Conservation (phyloP, 345 rosid species). For the Lagerstroemia speciosa region DNA sequence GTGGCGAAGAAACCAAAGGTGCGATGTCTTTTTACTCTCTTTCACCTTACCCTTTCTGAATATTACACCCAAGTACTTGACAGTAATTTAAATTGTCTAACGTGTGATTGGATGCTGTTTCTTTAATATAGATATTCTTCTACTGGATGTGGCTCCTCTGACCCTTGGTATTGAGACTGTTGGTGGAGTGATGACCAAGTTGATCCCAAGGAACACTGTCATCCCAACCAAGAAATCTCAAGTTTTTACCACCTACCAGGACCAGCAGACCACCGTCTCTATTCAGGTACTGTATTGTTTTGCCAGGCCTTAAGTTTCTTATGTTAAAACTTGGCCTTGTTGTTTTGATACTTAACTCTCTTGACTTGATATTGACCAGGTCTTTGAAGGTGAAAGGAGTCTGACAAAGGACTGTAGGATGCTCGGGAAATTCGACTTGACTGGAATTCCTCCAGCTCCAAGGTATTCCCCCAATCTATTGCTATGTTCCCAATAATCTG, state of each 20-base stretch:
- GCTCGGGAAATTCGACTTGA: slow-evolving; percentile 81
- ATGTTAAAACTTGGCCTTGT: neutral
- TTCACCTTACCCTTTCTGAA: neutral
- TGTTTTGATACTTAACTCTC: neutral
- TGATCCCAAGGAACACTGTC: slow-evolving; percentile 97
- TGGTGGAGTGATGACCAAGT: slow-evolving; percentile 97
- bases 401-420: slow-evolving; percentile 84
- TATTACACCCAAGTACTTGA: too few relatives aligned
- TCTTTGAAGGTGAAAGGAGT: slow-evolving; percentile 98
- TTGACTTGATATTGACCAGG: slow-evolving; percentile 26
- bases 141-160: slow-evolving; percentile 89
- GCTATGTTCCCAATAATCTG: too few relatives aligned
- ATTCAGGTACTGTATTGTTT: slow-evolving; percentile 55
- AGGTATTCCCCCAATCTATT: slow-evolving; percentile 26
- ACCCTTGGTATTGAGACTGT: slow-evolving; percentile 96
- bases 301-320: too few relatives aligned
- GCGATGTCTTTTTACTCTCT: neutral
- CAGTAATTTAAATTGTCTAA: neutral
- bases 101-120: neutral
- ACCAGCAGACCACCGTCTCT: slow-evolving; percentile 97
- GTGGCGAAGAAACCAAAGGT: slow-evolving; percentile 99
- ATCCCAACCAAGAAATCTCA: slow-evolving; percentile 98
- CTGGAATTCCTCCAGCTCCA: slow-evolving; percentile 85
- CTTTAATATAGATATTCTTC: slow-evolving; percentile 63
- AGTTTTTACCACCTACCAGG: slow-evolving; percentile 96